Conservation (phyloP, 2,329 filamentous ascomycete species). For the Pezicula carpinea region DNA sequence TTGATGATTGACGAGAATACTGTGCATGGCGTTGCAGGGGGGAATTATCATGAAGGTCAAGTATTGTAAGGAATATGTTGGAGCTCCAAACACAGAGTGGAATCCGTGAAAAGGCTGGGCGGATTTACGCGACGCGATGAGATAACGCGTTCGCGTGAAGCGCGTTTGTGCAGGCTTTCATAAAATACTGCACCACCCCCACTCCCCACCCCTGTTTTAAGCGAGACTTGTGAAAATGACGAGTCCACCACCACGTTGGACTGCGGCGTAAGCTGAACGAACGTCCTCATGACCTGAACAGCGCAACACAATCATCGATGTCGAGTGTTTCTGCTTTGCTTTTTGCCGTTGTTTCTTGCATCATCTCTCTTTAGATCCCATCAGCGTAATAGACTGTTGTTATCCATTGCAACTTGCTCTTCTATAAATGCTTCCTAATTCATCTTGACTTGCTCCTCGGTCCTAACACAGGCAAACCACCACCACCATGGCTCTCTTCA, state of each 20-base stretch:
- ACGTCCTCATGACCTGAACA: too few relatives aligned
- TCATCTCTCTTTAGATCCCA: too few relatives aligned
- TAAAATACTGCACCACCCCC: not conserved
- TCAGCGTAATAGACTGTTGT: too few relatives aligned
- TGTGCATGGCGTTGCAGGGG: not conserved
- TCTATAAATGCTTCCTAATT: too few relatives aligned
- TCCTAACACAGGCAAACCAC: not conserved
- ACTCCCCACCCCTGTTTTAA: not conserved
- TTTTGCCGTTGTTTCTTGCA: too few relatives aligned
- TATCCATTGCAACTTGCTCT: too few relatives aligned
- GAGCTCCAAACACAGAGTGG: not conserved
- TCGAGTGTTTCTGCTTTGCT: too few relatives aligned
- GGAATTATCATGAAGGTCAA: not conserved
- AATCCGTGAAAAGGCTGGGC: not conserved
- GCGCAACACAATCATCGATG: too few relatives aligned
- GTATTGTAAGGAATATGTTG: not conserved
- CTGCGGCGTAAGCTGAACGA: too few relatives aligned
- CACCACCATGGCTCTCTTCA: constrained; percentile 14
- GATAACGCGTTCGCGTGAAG: too few relatives aligned
- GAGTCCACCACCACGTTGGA: too few relatives aligned
- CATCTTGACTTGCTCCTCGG: not conserved
- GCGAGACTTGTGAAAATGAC: not conserved
- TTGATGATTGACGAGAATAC: not conserved
- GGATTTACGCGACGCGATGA: not conserved
- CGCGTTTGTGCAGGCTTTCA: not conserved